Base-by-base conservation (phyloP, 805 yeast species). In the Barnettozyma siamensis region DNA sequence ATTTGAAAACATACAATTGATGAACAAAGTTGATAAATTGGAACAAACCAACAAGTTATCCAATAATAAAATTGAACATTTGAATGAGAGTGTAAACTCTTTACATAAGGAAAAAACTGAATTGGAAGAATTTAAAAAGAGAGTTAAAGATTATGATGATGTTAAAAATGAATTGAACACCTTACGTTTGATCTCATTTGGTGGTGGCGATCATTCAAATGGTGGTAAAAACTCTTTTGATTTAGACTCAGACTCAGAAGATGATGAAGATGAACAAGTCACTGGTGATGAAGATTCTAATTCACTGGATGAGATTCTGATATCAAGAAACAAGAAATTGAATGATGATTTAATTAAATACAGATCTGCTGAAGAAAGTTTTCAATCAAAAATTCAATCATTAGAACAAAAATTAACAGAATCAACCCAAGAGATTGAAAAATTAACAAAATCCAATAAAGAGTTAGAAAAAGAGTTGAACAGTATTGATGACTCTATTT, bases 381-480 rank as follows among this genome's bases (percentile, higher is more conserved):
- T 76, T 32, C 55, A 50, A 3, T 61, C 61, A 12, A 64, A 68
- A 44, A 65, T 75, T n/a, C 50, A 53, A 0, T 46, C 53, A n/a
- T 59, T 81, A 38, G 69, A 72, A 41, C 27, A 43, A 2, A 57
- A 70, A 35, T 46, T 78, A 8, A 44, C 53, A 7, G 54, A 51
- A 1, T 49, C 64, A 32, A 55, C 57, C 6, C 45, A 55, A 10
- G 75, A 76, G 44, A 54, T 78, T 12, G 63, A 57, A 4, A 59
- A 63, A 23, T 54, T 78, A 29, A 67, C 67, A 29, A 51, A 61
- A 20, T 59, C 76, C 39, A 86, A 83, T 52, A 58, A 64, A 16
- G 78, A 76, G 55, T 67, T 93, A 37, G 98, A 93, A 59, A 66
- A 71, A 21, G 98, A 91, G 55, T 59, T 91, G 46, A 72, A 78